phyloP scores from a whole-genome alignment of 75 land plant species.

The Isoetes taiwanensis region DNA sequence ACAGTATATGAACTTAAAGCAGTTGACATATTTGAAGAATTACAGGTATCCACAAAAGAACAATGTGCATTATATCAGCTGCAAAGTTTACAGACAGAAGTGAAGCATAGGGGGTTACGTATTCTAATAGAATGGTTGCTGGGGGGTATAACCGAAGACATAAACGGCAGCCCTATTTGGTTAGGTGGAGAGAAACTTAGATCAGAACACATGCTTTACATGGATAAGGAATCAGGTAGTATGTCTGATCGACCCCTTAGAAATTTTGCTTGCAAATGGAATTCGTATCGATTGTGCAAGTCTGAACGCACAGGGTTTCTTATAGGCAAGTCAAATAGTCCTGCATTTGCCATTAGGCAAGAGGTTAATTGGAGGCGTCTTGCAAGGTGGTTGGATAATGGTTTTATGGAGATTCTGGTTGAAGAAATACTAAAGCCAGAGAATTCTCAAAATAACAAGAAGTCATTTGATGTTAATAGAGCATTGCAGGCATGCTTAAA shows the following conservation, averaged over 20 bases:
- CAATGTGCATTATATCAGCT: constrained; percentile 21
- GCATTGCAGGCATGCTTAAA: constrained; percentile 13
- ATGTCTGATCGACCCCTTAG: constrained; percentile 4
- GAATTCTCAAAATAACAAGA: too few species aligned
- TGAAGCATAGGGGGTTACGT: constrained; percentile 8
- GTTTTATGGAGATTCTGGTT: constrained; percentile 21
- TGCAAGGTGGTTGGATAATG: constrained; percentile 21
- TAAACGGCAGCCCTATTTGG: background rate
- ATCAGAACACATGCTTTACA: too few species aligned
- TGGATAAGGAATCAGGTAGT: background rate
- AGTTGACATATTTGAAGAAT: background rate
- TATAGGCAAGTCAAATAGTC: background rate
- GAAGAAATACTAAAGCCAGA: constrained; percentile 7
- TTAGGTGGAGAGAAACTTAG: background rate
- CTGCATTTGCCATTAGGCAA: background rate
- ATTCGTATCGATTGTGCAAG: constrained; percentile 5
- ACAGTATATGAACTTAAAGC: constrained; percentile 13
- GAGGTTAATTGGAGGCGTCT: constrained; percentile 1
- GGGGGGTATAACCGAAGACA: background rate
- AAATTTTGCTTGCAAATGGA: constrained; percentile 5
- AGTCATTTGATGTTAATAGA: background rate
- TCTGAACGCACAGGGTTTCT: constrained; percentile 1
- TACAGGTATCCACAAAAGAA: constrained; percentile 18
- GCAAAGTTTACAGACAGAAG: constrained; percentile 1
- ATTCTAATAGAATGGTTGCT: constrained; percentile 15